A percentile compares a stretch with the other conserved stretches of the same genome.
phyloP scores from a whole-genome alignment of 2,329 filamentous ascomycete genomes.

The Ophiostoma montium region DNA sequence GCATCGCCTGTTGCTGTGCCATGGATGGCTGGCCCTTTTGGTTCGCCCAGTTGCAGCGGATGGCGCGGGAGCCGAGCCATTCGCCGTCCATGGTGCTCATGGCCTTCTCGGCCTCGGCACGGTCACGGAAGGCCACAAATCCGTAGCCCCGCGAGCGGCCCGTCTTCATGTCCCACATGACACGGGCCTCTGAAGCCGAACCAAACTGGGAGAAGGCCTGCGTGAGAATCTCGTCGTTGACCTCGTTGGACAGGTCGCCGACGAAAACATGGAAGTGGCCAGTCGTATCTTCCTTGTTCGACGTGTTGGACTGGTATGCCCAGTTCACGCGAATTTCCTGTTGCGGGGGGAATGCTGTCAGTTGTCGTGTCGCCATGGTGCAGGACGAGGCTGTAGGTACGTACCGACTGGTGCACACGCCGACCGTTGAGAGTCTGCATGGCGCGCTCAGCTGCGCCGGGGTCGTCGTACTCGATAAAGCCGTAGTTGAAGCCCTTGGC shows the following conservation, averaged over 20 bases:
- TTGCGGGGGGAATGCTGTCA: background rate
- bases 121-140: conserved; percentile 94
- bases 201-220: conserved; percentile 96
- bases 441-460: conserved; percentile 85
- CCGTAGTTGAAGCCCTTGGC: conserved; percentile 98
- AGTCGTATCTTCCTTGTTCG: conserved; percentile 92
- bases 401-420: conserved; percentile 85
- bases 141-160: conserved; percentile 94
- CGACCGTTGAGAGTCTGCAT: conserved; percentile 96
- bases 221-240: conserved; percentile 87
- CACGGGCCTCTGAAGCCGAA: conserved; percentile 88
- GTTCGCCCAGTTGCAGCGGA: conserved; percentile 99
- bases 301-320: conserved; percentile 94
- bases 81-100: conserved; percentile 97
- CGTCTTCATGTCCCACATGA: conserved; percentile 99
- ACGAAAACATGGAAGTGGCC: conserved; percentile 99
- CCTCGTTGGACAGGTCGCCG: conserved; percentile 92
- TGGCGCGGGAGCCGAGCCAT: conserved; percentile 95
- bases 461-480: conserved; percentile 97
- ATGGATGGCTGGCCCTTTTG: conserved; percentile 99
- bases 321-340: conserved; percentile 99
- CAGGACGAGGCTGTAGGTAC: conserved; percentile 17
- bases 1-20: conserved; percentile 93
- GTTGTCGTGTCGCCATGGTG: background rate
- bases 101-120: conserved; percentile 86